Conservation (phyloP, 257 asterid genomes). For the Marsdenia floribunda region DNA sequence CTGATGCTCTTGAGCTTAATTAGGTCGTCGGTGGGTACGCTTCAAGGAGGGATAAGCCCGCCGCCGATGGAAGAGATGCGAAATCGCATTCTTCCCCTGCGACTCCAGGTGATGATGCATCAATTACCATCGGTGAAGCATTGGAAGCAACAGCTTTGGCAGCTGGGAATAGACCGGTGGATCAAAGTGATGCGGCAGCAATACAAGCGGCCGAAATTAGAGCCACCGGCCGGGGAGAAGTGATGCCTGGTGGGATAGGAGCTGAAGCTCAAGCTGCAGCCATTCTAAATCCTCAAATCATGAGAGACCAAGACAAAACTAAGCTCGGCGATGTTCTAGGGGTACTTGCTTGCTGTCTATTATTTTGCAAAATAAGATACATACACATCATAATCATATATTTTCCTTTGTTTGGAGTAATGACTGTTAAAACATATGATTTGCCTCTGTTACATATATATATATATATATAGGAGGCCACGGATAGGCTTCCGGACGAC, state of each 20-base stretch:
- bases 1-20: neutral
- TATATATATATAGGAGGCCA: constrained; percentile 18
- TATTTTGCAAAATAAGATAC: too few species aligned
- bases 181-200: constrained; percentile 24
- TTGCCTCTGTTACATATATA: neutral
- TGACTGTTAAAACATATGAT: too few species aligned
- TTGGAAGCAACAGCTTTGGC: constrained; percentile 20
- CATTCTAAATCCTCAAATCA: constrained; percentile 6
- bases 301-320: constrained; percentile 22
- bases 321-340: constrained; percentile 20
- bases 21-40: constrained; percentile 16
- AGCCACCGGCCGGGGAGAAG: constrained; percentile 20
- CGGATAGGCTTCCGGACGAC: constrained; percentile 14
- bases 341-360: neutral
- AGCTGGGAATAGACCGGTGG: constrained; percentile 15
- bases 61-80: neutral
- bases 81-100: neutral
- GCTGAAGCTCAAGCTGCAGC: constrained; percentile 31
- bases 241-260: constrained; percentile 23
- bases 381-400: too few species aligned
- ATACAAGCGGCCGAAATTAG: constrained; percentile 30
- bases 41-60: neutral
- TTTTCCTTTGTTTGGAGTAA: neutral
- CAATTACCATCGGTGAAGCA: constrained; percentile 26
- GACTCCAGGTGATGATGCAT: neutral